Evolutionary conservation across 2,329 filamentous ascomycete genomes (phyloP).

Genomic region (Colletotrichum paranaense): DNA sequence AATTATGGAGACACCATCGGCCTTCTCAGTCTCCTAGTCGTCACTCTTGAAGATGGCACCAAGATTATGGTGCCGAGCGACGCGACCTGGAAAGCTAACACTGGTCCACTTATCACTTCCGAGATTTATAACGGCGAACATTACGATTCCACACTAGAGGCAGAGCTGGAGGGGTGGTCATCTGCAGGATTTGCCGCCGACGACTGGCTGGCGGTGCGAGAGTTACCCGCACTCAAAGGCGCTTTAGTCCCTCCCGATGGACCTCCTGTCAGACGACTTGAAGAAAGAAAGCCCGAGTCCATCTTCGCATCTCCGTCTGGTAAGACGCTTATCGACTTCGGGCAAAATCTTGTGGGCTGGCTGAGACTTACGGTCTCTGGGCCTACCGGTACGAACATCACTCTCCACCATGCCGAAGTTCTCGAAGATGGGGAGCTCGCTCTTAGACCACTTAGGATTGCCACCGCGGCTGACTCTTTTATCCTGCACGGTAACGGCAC

Average conservation of each 20-base stretch:
- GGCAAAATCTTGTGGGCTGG: constrained; percentile 67
- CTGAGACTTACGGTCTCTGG: constrained; percentile 52
- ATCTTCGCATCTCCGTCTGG: constrained; percentile 51
- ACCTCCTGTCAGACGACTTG: constrained; percentile 55
- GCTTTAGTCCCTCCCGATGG: constrained; percentile 53
- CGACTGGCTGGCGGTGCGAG: constrained; percentile 45
- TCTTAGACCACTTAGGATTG: constrained; percentile 53
- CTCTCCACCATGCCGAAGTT: constrained; percentile 65
- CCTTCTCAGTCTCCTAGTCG: constrained; percentile 51
- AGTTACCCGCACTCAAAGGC: constrained; percentile 43
- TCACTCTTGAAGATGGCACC: constrained; percentile 46
- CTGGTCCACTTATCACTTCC: constrained; percentile 47
- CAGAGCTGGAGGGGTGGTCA: constrained; percentile 44
- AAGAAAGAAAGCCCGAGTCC: constrained; percentile 42
- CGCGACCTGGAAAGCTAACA: constrained; percentile 48
- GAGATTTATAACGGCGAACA: constrained; percentile 66
- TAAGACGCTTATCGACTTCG: constrained; percentile 64
- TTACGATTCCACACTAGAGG: constrained; percentile 53
- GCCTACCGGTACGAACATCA: constrained; percentile 52
- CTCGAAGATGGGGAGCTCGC: constrained; percentile 60
- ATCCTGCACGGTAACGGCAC: constrained; percentile 41
- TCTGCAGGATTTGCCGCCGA: constrained; percentile 40
- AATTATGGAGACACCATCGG: constrained; percentile 54
- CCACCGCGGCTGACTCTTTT: constrained; percentile 54
- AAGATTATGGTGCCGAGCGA: constrained; percentile 47